These are phyloP conservation scores for Globisporangium heterothallicum DNA, from an alignment of 352 stramenopile genomes.

Conservation along the genomic window DNA sequence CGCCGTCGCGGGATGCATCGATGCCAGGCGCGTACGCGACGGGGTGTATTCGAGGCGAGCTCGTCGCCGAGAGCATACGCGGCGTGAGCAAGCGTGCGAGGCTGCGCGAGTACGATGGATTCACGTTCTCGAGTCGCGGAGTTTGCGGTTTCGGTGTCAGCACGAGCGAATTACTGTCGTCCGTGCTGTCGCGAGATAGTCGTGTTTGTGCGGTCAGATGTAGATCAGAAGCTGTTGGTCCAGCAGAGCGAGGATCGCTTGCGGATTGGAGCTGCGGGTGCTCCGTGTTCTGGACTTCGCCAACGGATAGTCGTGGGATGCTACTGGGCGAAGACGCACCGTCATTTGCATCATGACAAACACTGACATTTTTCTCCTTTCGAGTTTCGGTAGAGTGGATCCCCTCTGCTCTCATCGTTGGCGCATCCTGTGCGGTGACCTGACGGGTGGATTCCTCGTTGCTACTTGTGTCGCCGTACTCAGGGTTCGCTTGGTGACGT, in stretches of 20 bases:
- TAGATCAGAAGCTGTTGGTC: background rate
- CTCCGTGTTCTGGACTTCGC: too few species aligned
- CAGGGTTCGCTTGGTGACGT: background rate
- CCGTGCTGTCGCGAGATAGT: too few species aligned
- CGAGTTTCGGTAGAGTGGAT: too few species aligned
- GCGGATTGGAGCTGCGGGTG: background rate
- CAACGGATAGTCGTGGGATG: too few species aligned
- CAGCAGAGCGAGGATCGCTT: background rate
- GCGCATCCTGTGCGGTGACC: too few species aligned
- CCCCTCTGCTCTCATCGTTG: too few species aligned
- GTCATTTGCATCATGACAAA: too few species aligned
- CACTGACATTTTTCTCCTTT: too few species aligned
- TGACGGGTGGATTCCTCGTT: too few species aligned
- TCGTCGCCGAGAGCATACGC: background rate
- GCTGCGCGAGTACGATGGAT: conserved; percentile 2
- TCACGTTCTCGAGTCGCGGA: background rate
- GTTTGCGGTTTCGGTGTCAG: background rate
- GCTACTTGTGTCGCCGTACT: too few species aligned
- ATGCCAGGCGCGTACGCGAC: background rate
- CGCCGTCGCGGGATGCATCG: background rate
- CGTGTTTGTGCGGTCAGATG: too few species aligned
- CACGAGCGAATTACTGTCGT: background rate
- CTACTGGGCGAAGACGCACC: too few species aligned
- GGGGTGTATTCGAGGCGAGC: conserved; percentile 5
- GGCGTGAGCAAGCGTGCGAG: conserved; percentile 1